Evolutionary conservation across 78 protist genomes (phyloP).

Genomic region (Dictyostelium brefeldianum): DNA sequence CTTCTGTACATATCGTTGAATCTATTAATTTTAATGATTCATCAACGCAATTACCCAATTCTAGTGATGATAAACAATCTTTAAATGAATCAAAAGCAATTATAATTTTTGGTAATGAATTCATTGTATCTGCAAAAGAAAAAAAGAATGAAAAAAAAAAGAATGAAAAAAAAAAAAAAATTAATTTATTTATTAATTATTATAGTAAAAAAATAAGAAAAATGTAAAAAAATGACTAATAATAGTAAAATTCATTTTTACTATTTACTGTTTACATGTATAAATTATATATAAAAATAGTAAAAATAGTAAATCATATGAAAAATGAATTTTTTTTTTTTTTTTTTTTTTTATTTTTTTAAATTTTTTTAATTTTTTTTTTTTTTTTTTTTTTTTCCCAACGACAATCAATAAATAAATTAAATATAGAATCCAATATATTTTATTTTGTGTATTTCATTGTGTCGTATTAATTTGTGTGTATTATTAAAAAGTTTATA

Average conservation of each 20-base stretch:
- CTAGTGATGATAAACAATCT: slow-evolving; percentile 45
- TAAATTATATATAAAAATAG: no score
- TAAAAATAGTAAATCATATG: neutral
- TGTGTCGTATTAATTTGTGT: no score
- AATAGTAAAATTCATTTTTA: neutral
- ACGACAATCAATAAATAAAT: no score
- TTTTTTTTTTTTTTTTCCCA: neutral
- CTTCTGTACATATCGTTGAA: neutral
- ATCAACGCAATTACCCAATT: slow-evolving; percentile 18
- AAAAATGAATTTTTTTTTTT: neutral
- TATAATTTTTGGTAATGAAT: neutral
- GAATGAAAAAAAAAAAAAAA: neutral
- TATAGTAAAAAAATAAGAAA: neutral
- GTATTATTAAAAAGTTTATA: no score
- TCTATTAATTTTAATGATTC: neutral
- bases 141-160: neutral
- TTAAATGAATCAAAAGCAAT: slow-evolving; percentile 54
- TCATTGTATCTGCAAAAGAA: no score
- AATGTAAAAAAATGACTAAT: neutral
- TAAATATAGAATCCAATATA: no score
- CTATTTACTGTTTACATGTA: no score
- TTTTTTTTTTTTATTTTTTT: neutral
- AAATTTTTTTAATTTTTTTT: neutral
- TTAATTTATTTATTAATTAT: neutral
- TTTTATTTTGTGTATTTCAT: no score